Evolutionary conservation across 2,329 filamentous ascomycete species (phyloP), one percentile per base, ranked within the genome.

Genomic region (Aspergillus quadrilineatus): DNA sequence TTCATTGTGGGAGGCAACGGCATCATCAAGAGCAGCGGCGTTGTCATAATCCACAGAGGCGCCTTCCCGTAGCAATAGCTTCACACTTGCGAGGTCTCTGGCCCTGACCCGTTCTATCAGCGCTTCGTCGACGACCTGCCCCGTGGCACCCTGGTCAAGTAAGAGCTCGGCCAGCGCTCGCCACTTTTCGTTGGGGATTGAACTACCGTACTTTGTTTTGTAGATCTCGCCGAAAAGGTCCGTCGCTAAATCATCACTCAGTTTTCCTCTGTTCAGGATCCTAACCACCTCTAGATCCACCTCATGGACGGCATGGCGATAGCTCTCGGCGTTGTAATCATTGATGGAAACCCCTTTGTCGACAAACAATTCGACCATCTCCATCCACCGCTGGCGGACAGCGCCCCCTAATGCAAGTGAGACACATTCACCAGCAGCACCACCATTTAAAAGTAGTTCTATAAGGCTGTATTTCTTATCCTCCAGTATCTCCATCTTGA

Each of bases 331-430:
- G n/a, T 50, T 41, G 30, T 52, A 36, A 9, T 51, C 28, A 37
- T 56, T 53, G 29, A 56, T 47, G 8, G 55, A 56, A 4, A 44
- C 49, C 2, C 55, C 55, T 12, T 56, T 56, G 28, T 53, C 44
- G 14, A 56, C 43, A 22, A 56, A 48, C 8, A 56, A n/a, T 22
- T 56, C 41, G 2, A 56, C 48, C 26, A 56, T 4, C 10, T 51
- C n/a, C 10, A 39, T 32, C 53, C 41, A 56, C 2, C 43, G 41
- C 48, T 56, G 47, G 2, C 43, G 47, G 6, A 56, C 48, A 2
- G 53, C 55, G 4, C 55, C 55, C 1, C 36, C 39, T 22, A 52
- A 6, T 4, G 49, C 55, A n/a, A 56, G 49, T 1, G 55, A 56
- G 4, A 56, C 44, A n/a, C 22, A 37, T 6, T 45, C 55, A 6